Evolutionary conservation across 352 stramenopile genomes (phyloP).

Genomic region (Globisporangium cylindrosporum): DNA sequence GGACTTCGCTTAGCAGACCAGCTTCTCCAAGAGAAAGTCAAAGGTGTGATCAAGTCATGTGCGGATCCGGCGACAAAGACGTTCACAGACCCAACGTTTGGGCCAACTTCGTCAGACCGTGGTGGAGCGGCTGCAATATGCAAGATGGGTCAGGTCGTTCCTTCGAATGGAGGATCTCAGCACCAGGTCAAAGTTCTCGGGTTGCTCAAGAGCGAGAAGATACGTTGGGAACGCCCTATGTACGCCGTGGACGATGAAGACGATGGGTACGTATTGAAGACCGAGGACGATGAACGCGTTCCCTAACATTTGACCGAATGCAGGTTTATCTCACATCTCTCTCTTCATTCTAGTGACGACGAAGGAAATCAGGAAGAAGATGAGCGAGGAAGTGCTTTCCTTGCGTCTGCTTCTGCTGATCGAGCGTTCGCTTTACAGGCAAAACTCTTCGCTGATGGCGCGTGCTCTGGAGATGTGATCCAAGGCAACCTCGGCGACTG

Average conservation of each 20-base stretch:
- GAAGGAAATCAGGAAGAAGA: conserved; percentile 28
- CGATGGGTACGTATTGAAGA: conserved; percentile 11
- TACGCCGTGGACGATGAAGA: conserved; percentile 41
- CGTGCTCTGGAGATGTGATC: conserved; percentile 81
- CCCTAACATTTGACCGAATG: neutral
- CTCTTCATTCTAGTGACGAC: conserved; percentile 5
- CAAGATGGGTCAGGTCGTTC: conserved; percentile 42
- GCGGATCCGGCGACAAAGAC: conserved; percentile 42
- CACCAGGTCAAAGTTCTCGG: conserved; percentile 73
- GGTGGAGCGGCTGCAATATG: conserved; percentile 66
- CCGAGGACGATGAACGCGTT: neutral
- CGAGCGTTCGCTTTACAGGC: conserved; percentile 60
- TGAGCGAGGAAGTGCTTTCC: conserved; percentile 21
- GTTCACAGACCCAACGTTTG: conserved; percentile 85
- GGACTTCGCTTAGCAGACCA: conserved; percentile 64
- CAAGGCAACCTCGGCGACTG: conserved; percentile 90
- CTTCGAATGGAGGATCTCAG: conserved; percentile 69
- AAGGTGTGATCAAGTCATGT: conserved; percentile 52
- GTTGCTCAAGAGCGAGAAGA: conserved; percentile 68
- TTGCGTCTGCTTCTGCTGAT: conserved; percentile 21
- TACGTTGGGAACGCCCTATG: conserved; percentile 74
- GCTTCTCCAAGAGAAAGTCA: conserved; percentile 73
- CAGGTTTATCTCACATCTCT: neutral
- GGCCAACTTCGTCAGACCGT: conserved; percentile 48
- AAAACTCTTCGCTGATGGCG: conserved; percentile 72